Conservation (phyloP, 768 basidiomycete species). For the Gloeophyllum trabeum region DNA sequence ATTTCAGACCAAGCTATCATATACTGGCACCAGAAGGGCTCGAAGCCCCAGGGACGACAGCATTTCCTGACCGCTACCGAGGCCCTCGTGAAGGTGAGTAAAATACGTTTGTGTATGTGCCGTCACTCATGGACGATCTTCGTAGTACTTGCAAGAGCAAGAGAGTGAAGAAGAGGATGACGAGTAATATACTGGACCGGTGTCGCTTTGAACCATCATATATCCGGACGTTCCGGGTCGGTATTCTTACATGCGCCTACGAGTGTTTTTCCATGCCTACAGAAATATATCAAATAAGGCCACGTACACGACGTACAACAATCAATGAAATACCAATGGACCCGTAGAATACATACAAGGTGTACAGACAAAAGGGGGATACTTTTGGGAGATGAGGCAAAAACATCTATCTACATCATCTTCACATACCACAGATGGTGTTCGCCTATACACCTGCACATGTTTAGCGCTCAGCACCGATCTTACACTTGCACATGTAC, state of each 20-base stretch:
- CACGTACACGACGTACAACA: neutral
- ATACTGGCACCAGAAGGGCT: constrained; percentile 97
- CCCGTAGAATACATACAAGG: too few species aligned
- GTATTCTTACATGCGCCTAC: too few species aligned
- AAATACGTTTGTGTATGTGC: neutral
- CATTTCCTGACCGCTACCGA: constrained; percentile 88
- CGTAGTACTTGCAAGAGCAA: constrained; percentile 83
- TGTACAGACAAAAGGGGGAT: too few species aligned
- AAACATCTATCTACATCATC: too few species aligned
- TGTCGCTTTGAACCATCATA: neutral
- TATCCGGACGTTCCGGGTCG: neutral
- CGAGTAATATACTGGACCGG: constrained; percentile 25
- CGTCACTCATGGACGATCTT: neutral
- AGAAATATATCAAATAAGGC: too few species aligned
- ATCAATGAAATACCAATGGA: neutral
- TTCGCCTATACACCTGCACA: too few species aligned
- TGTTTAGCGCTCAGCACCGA: too few species aligned
- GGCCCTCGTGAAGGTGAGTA: constrained; percentile 73
- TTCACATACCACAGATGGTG: too few species aligned
- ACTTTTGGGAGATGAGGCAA: too few species aligned
- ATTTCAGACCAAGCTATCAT: constrained; percentile 94
- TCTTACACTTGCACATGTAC: constrained; percentile 4
- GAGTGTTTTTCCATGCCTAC: too few species aligned
- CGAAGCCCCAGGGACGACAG: constrained; percentile 90
- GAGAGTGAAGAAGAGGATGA: constrained; percentile 67